Evolutionary conservation across 352 stramenopile species (phyloP).

Genomic region (Plasmopara muralis): DNA sequence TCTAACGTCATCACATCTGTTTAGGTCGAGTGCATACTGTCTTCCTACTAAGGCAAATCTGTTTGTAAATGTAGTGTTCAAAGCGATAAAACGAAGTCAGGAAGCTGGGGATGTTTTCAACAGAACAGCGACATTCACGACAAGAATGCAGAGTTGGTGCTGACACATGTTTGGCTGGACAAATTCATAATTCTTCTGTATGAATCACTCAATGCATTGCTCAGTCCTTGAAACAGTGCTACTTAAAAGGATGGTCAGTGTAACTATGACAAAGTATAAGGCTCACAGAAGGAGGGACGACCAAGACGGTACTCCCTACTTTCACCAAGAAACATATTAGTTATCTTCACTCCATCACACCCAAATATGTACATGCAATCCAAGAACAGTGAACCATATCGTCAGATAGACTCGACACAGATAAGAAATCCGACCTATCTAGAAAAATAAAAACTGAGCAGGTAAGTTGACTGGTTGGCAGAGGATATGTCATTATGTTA

Average conservation of each 20-base stretch:
- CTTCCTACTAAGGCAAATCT: too few species aligned
- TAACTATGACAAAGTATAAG: constrained; percentile 68
- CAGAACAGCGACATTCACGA: constrained; percentile 7
- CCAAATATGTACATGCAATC: neutral
- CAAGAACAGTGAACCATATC: neutral
- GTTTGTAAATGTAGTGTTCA: neutral
- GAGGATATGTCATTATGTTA: too few species aligned
- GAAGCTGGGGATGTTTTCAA: constrained; percentile 8
- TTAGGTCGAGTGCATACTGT: too few species aligned
- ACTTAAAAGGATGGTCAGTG: constrained; percentile 51
- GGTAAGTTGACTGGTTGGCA: constrained; percentile 7
- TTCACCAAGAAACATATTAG: constrained; percentile 36
- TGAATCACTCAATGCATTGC: neutral
- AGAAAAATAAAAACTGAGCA: neutral
- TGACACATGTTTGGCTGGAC: constrained; percentile 5
- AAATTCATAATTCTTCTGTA: constrained; percentile 11
- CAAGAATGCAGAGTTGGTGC: constrained; percentile 13
- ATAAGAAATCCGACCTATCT: neutral
- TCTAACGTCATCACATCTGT: too few species aligned
- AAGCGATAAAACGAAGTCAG: constrained; percentile 9
- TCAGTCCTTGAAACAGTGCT: neutral
- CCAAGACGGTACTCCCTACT: constrained; percentile 43
- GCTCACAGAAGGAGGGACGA: constrained; percentile 45
- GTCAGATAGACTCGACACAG: neutral
- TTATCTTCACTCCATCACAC: constrained; percentile 48